Base-by-base conservation (phyloP, 306 rosid genomes). In the Lathyrus oleraceus region DNA sequence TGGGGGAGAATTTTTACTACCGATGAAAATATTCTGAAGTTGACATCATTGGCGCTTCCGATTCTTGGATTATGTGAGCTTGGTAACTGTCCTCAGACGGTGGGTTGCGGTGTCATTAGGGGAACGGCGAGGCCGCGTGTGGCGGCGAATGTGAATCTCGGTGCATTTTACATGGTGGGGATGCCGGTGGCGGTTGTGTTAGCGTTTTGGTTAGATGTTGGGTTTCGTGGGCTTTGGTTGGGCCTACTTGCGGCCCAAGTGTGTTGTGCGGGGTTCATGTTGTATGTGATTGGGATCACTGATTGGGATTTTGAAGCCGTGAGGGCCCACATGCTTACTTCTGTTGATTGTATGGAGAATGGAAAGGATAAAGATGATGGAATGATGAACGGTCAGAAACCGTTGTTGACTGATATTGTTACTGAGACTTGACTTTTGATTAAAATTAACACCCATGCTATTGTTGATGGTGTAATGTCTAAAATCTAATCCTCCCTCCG, bases 21-120 rank as follows among this genome's bases (percentile, higher is more conserved):
- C 0, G 98, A 92, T 20, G 38, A 20, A 2, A 79, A 81, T 53
- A 92, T 92, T 77, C 27, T 88, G 12, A 72, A 80, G 48, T 69
- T 92, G 57, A 92, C 98, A 0, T 67, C 92, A 5, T 74, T 73
- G 0, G 98, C 98, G 1, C 39, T 92, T n/a, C 98, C 96, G 0
- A 92, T 92, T 48, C 69, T 92, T 4, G 98, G 98, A 7, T 81
- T 92, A 2, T 92, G 98, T 61, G 98, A 92, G 68, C 89, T 92
- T 0, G 98, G 98, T 0, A 92, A 92, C 84, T 92, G 98, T 5
- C 96, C 98, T 1, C 98, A 92, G 82, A 92, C 98, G 23, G 98
- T 92, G 3, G 88, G 78, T 0, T 92, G 98, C 56, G 98, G 96
- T 4, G 96, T 92, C 0, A 71, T 92, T 2, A 70, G 98, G 53